Percentiles rank a stretch among this genome's conserved stretches.
Evolutionary conservation across 169 alveolate genomes (phyloP).

Genomic region (Theileria parva): DNA sequence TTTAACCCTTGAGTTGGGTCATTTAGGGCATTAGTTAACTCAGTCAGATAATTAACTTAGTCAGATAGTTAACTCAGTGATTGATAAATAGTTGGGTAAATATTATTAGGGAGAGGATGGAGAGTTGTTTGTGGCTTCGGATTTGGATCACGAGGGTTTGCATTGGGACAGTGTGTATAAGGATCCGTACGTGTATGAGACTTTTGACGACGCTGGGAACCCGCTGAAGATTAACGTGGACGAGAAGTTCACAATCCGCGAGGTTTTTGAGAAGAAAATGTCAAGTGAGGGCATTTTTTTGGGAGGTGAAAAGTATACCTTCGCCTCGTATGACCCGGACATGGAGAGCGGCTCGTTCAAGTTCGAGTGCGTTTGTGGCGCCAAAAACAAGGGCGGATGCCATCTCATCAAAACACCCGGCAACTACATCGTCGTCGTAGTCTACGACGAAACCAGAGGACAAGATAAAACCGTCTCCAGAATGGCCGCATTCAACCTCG

Average conservation of each 20-base stretch:
- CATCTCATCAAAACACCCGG: conserved; percentile 76
- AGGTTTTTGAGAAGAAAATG: conserved; percentile 59
- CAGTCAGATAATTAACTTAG: too few species aligned
- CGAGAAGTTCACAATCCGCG: conserved; percentile 57
- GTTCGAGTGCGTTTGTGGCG: conserved; percentile 73
- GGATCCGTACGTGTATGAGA: conserved; percentile 55
- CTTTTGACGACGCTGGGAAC: conserved; percentile 50
- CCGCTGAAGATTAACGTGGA: conserved; percentile 43
- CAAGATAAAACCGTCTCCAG: conserved; percentile 69
- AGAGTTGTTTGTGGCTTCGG: conserved; percentile 61
- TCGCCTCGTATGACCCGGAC: conserved; percentile 70
- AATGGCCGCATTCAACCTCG: conserved; percentile 64
- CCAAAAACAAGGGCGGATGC: conserved; percentile 76
- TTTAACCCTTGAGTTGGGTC: too few species aligned
- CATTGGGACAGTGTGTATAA: conserved; percentile 65
- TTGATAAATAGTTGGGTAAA: neutral
- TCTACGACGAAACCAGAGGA: conserved; percentile 75
- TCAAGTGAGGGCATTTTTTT: conserved; percentile 75
- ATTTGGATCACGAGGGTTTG: conserved; percentile 59
- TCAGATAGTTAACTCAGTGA: too few species aligned
- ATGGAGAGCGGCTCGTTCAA: conserved; percentile 64
- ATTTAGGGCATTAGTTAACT: too few species aligned
- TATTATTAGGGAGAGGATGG: conserved; percentile 57
- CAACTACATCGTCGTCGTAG: conserved; percentile 68
- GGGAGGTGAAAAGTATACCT: conserved; percentile 77